Percentiles rank a stretch among this genome's conserved stretches.
These are phyloP conservation scores for Trichosporon asahii DNA, from an alignment of 1,284 basidiomycete genomes.

Conservation along the genomic window DNA sequence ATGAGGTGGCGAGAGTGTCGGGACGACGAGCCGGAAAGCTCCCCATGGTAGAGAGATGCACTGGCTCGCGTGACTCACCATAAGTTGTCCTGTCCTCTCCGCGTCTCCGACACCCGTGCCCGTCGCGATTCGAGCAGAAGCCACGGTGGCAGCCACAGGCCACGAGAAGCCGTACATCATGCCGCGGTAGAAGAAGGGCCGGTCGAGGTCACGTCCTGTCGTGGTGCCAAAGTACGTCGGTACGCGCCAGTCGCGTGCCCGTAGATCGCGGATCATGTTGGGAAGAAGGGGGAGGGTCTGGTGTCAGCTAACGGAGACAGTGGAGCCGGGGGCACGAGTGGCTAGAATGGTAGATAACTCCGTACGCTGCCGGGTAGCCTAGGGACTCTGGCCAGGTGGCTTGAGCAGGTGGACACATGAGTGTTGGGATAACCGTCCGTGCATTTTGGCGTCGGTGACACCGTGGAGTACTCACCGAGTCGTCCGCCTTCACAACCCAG, in stretches of 20 bases:
- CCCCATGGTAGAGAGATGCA: too few species aligned
- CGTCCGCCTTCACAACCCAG: conserved; percentile 21
- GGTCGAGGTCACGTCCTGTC: conserved; percentile 22
- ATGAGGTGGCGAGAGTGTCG: too few species aligned
- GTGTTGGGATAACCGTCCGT: too few species aligned
- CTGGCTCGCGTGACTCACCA: conserved; percentile 24
- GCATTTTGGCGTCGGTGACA: neutral
- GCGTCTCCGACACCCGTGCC: conserved; percentile 18
- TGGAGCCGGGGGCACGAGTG: too few species aligned
- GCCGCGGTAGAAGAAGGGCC: conserved; percentile 28
- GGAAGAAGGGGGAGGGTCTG: conserved; percentile 32
- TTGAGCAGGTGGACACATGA: too few species aligned
- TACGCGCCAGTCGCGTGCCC: conserved; percentile 18
- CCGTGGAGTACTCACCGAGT: neutral
- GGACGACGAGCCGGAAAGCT: too few species aligned
- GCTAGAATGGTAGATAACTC: too few species aligned
- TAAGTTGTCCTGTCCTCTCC: conserved; percentile 30
- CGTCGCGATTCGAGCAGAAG: conserved; percentile 21
- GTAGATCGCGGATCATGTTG: conserved; percentile 27
- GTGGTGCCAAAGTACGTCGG: conserved; percentile 32
- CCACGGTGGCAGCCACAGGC: conserved; percentile 26
- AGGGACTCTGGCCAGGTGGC: too few species aligned
- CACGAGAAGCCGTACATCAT: conserved; percentile 32
- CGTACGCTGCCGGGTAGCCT: too few species aligned
- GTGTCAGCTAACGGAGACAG: neutral